Evolutionary conservation across 2,329 filamentous ascomycete species (phyloP), one percentile per base, ranked within the genome.

Genomic region (Penicillium decumbens): DNA sequence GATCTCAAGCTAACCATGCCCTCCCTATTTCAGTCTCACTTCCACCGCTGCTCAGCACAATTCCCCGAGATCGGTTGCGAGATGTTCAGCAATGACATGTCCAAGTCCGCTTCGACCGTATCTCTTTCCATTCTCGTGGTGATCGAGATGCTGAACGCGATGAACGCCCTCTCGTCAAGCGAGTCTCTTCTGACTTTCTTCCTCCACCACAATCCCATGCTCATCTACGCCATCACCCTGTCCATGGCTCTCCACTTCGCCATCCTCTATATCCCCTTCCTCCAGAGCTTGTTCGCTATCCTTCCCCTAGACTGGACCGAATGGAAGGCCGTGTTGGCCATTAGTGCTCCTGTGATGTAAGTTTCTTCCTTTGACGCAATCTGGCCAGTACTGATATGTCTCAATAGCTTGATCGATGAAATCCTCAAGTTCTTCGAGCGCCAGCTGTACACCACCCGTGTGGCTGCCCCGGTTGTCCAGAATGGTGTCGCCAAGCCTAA

Each of bases 71-170:
- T 97, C 63, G 91, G 89, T 45, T 98, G 93, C 73, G 76, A 84
- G 55, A 97, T 98, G 80, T 98, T 98, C 75, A 75, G 80, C 57
- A 86, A 95, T 65, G 80, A 89, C 57, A 86, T 88, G 78, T 84
- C 91, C 59, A 91, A 92, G 73, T 83, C 91, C 4, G 93, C 90
- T 2, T 95, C 90, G 18, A 98, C 93, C 1, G 84, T 98, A 25
- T 96, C 90, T 6, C 80, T 98, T 53, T 95, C 89, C 32, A 84
- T 85, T 64, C 80, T 98, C 15, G 93, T 98, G 40, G 90, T 96
- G 53, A 97, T 98, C 65, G 93, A 98, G 76, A 98, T 98, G 93
- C 82, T 98, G 68, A 98, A 98, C 74, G 93, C 93, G 62, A 92
- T 97, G 87, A 98, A 98, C 68, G 93, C 92, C 0, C 80, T 98